Evolutionary conservation across 768 basidiomycete species (phyloP), one percentile per base, ranked within the genome.

Genomic region (Tricholoma saponaceum): DNA sequence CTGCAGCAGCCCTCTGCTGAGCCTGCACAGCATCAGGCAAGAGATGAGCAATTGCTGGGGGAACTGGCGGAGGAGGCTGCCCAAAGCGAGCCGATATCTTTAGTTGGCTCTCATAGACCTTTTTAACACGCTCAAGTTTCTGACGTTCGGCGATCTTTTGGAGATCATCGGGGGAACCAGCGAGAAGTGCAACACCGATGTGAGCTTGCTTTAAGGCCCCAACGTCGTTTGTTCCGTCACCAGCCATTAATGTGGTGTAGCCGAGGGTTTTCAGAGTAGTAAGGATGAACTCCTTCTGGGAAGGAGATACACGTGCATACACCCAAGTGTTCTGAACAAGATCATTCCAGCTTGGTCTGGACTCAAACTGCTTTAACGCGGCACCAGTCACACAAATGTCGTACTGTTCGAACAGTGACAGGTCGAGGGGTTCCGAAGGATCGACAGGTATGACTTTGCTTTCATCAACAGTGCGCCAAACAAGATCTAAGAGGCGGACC

Each of bases 141-240:
- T 94, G 92, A 60, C 95, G 85, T 66, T 98, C 94, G 1, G 95
- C 92, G 60, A 98, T 98, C 72, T 90, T 92, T 71, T 91, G 83
- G 22, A 99, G 74, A 66, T 98, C 96, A 64, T 95, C 95, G 0
- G 83, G 82, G 0, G 95, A 92, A 0, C 96, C 94, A 66, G 98
- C 94, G 54, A 97, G 69, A 30, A 64, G 56, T 1, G 96, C 96
- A 26, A 98, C 91, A 52, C 97, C 96, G 58, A 99, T 89, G 70
- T 99, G 94, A 0, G 97, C 97, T 69, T 97, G 95, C 72, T 98
- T 99, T 53, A 99, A 83, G 2, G 97, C 97, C 22, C 97, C 97
- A 51, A 99, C 97, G 61, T 98, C 97, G 68, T 99, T 98, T 4
- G 97, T 99, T 28, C 97, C 97, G 68, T 99, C 97, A 52, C 97